Base-by-base conservation (phyloP, 148 eudicot species). In the Chenopodium formosanum region DNA sequence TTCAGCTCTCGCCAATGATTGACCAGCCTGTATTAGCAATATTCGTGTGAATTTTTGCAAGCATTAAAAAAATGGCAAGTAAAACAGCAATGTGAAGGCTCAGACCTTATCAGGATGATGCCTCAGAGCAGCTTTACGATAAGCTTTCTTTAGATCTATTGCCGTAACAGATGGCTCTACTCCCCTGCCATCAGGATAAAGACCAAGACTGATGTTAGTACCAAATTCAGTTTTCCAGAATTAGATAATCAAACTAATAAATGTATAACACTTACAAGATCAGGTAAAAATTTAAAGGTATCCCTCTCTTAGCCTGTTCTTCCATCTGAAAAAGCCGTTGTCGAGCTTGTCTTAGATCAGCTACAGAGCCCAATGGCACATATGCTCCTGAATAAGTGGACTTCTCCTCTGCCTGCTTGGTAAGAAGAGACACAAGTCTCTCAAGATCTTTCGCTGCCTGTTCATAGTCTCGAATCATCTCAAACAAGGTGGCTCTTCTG, bases 41-140 rank as follows among this genome's bases (percentile, higher is more conserved):
- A 40, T 40, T 63, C 29, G 69, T 37, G 56, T 71, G 80, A 63
- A 75, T 65, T 56, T 73, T 65, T 50, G 76, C 64, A 66, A 52
- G 73, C 29, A 75, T 64, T 47, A 11, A 40, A 52, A 12, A 48
- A 37, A 22, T 73, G 37, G 44, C 40, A 81, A 65, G 68, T 29
- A 1, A 78, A 76, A 74, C 47, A 77, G 29, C 31, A 37, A 75
- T 23, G 79, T 56, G 52, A 60, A 48, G 71, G 23, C 53, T 68
- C 32, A 46, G 83, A 94, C 99, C 98, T 96, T 96, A 87, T 96
- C 99, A 20, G 99, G 99, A 78, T 96, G 99, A 90, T 96, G 97
- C 70, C 82, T 91, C 66, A 96, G 94, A 81, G 99, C 99, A 75
- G 99, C 98, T 90, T 90, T 96, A 71, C 94, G 90, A 82, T 96